Conservation (phyloP, 306 rosid species). For the Sophora flavescens region DNA sequence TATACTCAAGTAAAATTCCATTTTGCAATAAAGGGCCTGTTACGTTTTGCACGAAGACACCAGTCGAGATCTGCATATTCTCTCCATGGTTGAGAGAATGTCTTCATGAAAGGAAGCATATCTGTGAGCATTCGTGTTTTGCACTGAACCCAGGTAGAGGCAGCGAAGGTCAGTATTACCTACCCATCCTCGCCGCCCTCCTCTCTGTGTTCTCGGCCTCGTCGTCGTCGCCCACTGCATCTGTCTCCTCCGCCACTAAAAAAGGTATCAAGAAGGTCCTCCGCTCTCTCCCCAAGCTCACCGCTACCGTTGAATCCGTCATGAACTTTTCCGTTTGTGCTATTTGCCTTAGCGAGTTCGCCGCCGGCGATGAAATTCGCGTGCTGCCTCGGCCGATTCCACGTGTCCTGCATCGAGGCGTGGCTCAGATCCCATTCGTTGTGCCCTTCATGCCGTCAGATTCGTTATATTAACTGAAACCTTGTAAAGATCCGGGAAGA, state of each 20-base stretch:
- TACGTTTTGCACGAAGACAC: no score
- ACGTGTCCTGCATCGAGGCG: conserved; percentile 71
- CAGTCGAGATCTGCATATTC: no score
- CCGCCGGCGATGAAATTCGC: conserved; percentile 81
- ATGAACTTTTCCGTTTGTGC: conserved; percentile 69
- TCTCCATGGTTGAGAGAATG: no score
- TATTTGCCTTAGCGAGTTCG: no score
- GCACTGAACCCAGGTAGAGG: no score
- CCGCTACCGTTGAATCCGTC: no score
- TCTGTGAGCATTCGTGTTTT: no score
- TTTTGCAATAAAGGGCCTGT: no score
- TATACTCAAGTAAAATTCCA: no score
- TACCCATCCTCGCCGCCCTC: conserved; percentile 79
- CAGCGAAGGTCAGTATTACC: no score
- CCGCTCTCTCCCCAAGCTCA: conserved; percentile 73
- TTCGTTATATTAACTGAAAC: conserved; percentile 34
- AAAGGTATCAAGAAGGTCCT: conserved; percentile 81
- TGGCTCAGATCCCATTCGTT: conserved; percentile 87
- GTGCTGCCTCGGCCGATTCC: conserved; percentile 78
- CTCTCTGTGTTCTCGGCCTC: conserved; percentile 81
- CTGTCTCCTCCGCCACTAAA: conserved; percentile 73
- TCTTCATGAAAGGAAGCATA: no score
- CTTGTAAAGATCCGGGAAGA: no score
- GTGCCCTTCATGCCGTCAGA: conserved; percentile 84
- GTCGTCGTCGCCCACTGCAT: conserved; percentile 77